Conservation (phyloP, 441 rosid genomes). For the Gossypium davidsonii region DNA sequence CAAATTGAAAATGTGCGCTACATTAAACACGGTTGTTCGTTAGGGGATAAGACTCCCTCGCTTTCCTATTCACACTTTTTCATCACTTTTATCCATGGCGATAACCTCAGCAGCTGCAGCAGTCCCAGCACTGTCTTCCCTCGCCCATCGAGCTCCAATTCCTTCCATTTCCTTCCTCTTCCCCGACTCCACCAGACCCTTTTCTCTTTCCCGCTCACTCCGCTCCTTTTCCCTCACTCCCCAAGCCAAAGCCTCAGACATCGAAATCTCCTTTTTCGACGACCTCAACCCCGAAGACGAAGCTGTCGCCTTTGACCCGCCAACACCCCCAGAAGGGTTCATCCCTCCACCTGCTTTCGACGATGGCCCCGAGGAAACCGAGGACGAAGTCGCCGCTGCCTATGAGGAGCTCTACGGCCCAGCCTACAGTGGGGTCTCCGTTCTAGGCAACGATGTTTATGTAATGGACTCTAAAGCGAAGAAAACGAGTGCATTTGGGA, state of each 20-base stretch:
- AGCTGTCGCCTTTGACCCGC: slow-evolving; percentile 48
- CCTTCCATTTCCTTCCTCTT: slow-evolving; percentile 7
- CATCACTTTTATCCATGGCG: slow-evolving; percentile 8
- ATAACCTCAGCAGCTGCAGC: slow-evolving; percentile 20
- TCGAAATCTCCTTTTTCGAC: slow-evolving; percentile 37
- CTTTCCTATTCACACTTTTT: neutral
- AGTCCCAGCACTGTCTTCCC: slow-evolving; percentile 22
- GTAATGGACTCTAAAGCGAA: slow-evolving; percentile 66
- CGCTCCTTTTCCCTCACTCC: slow-evolving; percentile 19
- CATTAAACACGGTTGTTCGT: neutral
- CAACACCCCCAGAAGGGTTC: slow-evolving; percentile 57
- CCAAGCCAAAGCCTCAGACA: slow-evolving; percentile 22
- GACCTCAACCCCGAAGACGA: slow-evolving; percentile 35
- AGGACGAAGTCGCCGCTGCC: slow-evolving; percentile 66
- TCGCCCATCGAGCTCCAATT: slow-evolving; percentile 21
- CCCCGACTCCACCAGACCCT: slow-evolving; percentile 16
- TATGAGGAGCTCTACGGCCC: slow-evolving; percentile 83
- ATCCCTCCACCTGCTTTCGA: slow-evolving; percentile 56
- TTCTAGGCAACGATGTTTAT: slow-evolving; percentile 52
- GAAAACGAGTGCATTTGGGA: slow-evolving; percentile 45
- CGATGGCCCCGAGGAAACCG: slow-evolving; percentile 55
- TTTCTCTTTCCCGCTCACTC: slow-evolving; percentile 20
- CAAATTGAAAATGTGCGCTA: neutral
- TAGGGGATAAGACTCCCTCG: slow-evolving; percentile 23
- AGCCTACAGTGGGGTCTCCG: slow-evolving; percentile 56